A percentile compares a stretch with the other conserved stretches of the same genome.
Evolutionary conservation across 140 eudicot species (phyloP).

Genomic region (Erigeron philadelphicus): DNA sequence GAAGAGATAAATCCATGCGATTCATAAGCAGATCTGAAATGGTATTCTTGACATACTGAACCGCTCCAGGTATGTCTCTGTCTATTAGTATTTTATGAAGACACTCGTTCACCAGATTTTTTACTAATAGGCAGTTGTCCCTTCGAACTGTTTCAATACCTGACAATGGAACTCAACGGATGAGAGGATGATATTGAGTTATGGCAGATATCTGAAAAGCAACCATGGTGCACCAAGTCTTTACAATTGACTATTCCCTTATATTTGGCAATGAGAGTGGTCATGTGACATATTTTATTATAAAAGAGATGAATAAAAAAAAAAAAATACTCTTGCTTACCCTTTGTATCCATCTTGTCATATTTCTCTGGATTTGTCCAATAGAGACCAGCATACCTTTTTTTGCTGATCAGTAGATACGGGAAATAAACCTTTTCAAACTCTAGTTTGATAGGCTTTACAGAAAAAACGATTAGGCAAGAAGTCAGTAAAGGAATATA

Average conservation of each 20-base stretch:
- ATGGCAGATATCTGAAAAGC: not conserved
- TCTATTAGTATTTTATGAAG: constrained; percentile 87
- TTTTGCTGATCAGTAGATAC: constrained; percentile 88
- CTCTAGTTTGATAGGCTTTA: constrained; percentile 91
- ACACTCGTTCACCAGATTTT: constrained; percentile 84
- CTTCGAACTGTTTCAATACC: constrained; percentile 98
- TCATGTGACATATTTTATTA: not conserved
- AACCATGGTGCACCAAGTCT: not conserved
- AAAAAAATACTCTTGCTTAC: constrained; percentile 34
- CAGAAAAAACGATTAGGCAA: constrained; percentile 23
- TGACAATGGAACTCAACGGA: constrained; percentile 30
- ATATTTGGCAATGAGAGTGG: not conserved
- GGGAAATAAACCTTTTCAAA: constrained; percentile 96
- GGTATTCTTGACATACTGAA: constrained; percentile 80
- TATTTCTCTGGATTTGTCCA: constrained; percentile 89
- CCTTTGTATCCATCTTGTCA: constrained; percentile 99
- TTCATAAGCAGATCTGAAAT: constrained; percentile 95
- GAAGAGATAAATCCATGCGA: constrained; percentile 89
- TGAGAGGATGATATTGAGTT: constrained; percentile 13
- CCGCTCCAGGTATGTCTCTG: constrained; percentile 89
- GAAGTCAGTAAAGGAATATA: constrained; percentile 17
- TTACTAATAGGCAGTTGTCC: constrained; percentile 94
- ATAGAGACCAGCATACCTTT: constrained; percentile 95
- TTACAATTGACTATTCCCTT: not conserved
- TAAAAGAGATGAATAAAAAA: not conserved